Percentiles rank a stretch among this genome's conserved stretches.
Conservation (phyloP, 2,329 filamentous ascomycete species). For the Cercospora citrullina region DNA sequence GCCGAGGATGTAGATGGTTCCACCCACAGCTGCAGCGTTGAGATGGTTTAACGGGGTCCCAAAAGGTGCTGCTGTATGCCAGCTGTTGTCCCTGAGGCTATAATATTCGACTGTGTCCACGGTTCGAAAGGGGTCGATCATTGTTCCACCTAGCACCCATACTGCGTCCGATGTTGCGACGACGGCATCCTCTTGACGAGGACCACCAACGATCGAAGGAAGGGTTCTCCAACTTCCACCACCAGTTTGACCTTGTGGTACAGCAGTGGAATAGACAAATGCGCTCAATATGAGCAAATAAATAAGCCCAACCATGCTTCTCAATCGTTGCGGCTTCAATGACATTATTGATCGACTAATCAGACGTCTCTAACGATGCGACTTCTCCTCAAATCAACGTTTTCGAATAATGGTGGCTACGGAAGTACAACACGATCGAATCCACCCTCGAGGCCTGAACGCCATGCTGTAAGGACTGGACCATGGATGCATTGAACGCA, state of each 20-base stretch:
- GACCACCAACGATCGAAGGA: constrained; percentile 4
- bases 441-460: neutral
- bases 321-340: neutral
- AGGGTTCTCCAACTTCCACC: constrained; percentile 5
- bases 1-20: constrained; percentile 11
- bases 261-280: neutral
- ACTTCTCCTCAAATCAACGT: neutral
- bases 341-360: neutral
- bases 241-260: neutral
- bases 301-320: neutral
- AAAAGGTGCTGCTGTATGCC: constrained; percentile 12
- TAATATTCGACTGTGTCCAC: constrained; percentile 12
- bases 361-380: neutral
- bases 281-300: neutral
- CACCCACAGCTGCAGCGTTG: constrained; percentile 9
- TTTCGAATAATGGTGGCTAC: neutral
- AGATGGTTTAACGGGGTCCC: constrained; percentile 9
- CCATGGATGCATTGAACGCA: neutral
- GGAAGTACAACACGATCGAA: neutral
- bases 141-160: constrained; percentile 11
- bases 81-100: constrained; percentile 2
- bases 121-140: neutral
- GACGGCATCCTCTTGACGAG: constrained; percentile 14
- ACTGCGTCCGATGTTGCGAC: constrained; percentile 12
- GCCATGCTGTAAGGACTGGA: neutral